Conservation (phyloP, 2,329 filamentous ascomycete species). For the Whalleya microplaca region DNA sequence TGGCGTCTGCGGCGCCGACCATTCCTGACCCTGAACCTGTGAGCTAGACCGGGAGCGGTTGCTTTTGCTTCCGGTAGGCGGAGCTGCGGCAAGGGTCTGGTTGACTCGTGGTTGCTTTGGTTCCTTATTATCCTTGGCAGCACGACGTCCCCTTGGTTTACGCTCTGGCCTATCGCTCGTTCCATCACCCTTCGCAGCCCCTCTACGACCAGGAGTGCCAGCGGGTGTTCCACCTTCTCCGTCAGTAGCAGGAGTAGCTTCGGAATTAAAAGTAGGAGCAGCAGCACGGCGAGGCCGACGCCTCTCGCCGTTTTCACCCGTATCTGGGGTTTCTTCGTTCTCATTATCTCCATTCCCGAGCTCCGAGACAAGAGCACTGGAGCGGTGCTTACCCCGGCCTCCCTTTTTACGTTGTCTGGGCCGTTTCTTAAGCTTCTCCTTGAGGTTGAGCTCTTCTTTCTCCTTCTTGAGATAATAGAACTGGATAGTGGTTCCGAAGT, state of each 20-base stretch:
- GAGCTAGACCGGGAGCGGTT: slow-evolving; percentile 60
- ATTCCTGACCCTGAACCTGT: slow-evolving; percentile 51
- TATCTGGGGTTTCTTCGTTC: slow-evolving; percentile 58
- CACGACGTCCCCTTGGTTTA: slow-evolving; percentile 46
- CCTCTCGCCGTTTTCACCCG: slow-evolving; percentile 62
- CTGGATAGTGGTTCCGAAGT: slow-evolving; percentile 80
- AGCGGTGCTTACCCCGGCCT: slow-evolving; percentile 60
- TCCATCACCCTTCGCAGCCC: slow-evolving; percentile 48
- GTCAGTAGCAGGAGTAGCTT: slow-evolving; percentile 61
- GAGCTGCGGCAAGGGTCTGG: slow-evolving; percentile 52
- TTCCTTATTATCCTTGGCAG: slow-evolving; percentile 45
- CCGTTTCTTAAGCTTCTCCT: slow-evolving; percentile 73
- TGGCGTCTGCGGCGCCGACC: slow-evolving; percentile 39
- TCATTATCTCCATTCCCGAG: slow-evolving; percentile 63
- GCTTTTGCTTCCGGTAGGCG: slow-evolving; percentile 45
- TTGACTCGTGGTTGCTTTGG: slow-evolving; percentile 44
- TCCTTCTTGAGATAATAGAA: slow-evolving; percentile 86
- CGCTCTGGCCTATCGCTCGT: slow-evolving; percentile 49
- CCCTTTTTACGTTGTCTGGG: slow-evolving; percentile 62
- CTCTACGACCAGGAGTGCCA: slow-evolving; percentile 61
- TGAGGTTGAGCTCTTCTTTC: slow-evolving; percentile 74
- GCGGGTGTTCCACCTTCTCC: slow-evolving; percentile 61
- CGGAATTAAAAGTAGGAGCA: slow-evolving; percentile 73
- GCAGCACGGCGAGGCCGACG: slow-evolving; percentile 65
- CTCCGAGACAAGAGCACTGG: slow-evolving; percentile 69